Base-by-base conservation (phyloP, 495 filamentous ascomycete species). In the Penicillium crystallinum region DNA sequence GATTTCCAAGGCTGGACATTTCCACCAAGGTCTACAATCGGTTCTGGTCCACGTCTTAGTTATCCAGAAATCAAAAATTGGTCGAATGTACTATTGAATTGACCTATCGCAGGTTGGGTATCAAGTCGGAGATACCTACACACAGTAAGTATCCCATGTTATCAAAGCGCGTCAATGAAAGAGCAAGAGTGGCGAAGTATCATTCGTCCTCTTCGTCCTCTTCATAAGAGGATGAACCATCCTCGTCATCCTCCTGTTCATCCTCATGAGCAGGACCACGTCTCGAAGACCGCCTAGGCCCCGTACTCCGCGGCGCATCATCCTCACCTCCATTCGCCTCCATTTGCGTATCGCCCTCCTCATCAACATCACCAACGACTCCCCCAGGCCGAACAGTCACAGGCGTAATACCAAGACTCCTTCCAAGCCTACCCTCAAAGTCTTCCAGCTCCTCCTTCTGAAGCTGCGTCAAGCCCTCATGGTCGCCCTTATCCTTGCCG, bases 391-490 rank as follows among this genome's bases (percentile, higher is more conserved):
- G 21, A n/a, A 27, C 15, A 19, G n/a, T 11, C n/a, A 15, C 46
- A 8, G 46, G 46, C 34, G 25, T 15, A 9, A 37, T 38, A 11
- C 69, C 69, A 45, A 70, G 38, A 56, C 64, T 73, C 55, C 66
- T 64, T 49, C 49, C 53, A 35, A 69, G 52, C 40, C 59, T 56
- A 6, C 54, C 54, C 46, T 70, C 67, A 46, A 72, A 69, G 22
- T 70, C 62, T 27, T 63, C 61, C 17, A 54, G 55, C 25, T 49
- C 57, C 15, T 63, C 54, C 31, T 53, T 59, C 56, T 68, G 63
- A 2, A 67, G 62, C 46, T 74, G 68, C 10, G 80, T 71, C n/a
- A 84, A 54, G 49, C 55, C 46, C 55, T 34, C 54, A 40, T 67
- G 45, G 48, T 64, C 64, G 55, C 54, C 57, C 54, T 54, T 50